These are phyloP conservation scores for Phaeomoniella chlamydospora DNA, from an alignment of 2,329 filamentous ascomycete species.

Conservation along the genomic window DNA sequence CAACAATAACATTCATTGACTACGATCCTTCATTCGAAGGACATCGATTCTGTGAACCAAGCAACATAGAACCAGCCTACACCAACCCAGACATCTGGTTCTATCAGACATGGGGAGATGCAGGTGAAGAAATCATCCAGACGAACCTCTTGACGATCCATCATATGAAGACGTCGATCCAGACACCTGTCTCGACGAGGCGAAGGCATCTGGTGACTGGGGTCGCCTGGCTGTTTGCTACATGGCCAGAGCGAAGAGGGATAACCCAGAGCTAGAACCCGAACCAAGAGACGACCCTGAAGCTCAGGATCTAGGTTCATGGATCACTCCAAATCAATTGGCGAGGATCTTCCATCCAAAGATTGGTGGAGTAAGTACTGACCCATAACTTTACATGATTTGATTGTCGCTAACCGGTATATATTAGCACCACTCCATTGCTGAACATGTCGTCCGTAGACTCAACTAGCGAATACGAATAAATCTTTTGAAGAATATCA, in stretches of 20 bases:
- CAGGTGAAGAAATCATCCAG: not conserved
- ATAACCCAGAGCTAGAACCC: constrained; percentile 32
- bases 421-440: too few relatives aligned
- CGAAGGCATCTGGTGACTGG: not conserved
- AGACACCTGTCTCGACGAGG: not conserved
- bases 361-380: not conserved
- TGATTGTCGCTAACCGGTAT: too few relatives aligned
- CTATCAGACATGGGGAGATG: constrained; percentile 6
- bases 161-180: not conserved
- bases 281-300: constrained; percentile 33
- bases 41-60: constrained; percentile 14
- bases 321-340: not conserved
- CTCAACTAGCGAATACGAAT: too few relatives aligned
- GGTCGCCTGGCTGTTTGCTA: not conserved
- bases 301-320: constrained; percentile 16
- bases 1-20: constrained; percentile 10
- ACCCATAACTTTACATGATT: not conserved
- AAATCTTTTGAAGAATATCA: too few relatives aligned
- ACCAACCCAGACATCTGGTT: constrained; percentile 14
- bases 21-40: constrained; percentile 12
- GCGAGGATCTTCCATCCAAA: not conserved
- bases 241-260: constrained; percentile 17
- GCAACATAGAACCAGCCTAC: constrained; percentile 9
- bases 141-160: not conserved
- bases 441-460: too few relatives aligned